phyloP scores from a whole-genome alignment of 345 rosid species.

The Pelargonium nanum region DNA sequence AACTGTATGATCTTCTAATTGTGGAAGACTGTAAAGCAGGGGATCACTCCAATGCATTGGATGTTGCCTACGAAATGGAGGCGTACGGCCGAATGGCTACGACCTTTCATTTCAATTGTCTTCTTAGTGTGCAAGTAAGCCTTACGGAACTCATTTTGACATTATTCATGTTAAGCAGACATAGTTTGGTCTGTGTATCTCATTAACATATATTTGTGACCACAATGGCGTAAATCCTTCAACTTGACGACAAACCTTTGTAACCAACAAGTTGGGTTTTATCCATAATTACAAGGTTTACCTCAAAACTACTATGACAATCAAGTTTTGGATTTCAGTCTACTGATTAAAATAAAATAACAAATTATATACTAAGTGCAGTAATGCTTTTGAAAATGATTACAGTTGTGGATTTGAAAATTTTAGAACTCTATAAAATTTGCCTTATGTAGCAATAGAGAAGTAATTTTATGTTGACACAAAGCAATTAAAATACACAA shows the following conservation, averaged over 20 bases:
- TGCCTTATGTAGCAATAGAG: no score
- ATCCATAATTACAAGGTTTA: no score
- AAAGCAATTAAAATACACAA: no score
- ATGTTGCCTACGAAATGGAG: conserved; percentile 89
- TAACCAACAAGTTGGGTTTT: no score
- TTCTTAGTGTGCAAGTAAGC: conserved; percentile 89
- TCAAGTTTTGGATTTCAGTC: no score
- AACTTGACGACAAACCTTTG: background rate
- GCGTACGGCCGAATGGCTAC: conserved; percentile 93
- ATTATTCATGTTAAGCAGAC: conserved; percentile 2
- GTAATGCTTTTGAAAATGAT: no score
- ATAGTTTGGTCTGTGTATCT: background rate
- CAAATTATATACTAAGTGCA: no score
- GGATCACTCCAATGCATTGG: conserved; percentile 92
- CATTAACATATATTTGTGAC: background rate
- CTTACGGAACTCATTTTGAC: conserved; percentile 8
- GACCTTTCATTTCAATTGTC: conserved; percentile 89
- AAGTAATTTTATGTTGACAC: no score
- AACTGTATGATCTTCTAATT: conserved; percentile 75
- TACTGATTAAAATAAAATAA: no score
- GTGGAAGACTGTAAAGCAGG: conserved; percentile 85
- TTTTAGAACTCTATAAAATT: no score
- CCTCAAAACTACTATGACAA: no score
- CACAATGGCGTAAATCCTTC: background rate
- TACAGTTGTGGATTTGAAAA: no score